Conservation (phyloP, 257 asterid species). For the Petrea volubilis region DNA sequence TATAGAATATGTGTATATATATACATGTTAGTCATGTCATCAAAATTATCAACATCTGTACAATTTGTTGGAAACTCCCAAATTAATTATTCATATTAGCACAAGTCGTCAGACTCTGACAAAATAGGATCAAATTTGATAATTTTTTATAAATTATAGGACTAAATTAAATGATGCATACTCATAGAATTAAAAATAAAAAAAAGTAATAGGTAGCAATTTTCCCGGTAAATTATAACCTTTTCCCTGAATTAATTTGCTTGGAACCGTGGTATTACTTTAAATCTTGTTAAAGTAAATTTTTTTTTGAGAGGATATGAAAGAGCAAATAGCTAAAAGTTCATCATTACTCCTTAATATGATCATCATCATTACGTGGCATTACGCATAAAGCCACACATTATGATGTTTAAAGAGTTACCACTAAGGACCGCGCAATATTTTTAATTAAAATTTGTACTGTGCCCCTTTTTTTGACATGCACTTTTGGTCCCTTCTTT, state of each 20-base stretch:
- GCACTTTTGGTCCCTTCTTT: slow-evolving; percentile 2
- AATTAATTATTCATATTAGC: too few species aligned
- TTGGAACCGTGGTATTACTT: not conserved
- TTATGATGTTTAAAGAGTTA: slow-evolving; percentile 1
- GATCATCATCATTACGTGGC: slow-evolving; percentile 9
- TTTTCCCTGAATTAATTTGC: not conserved
- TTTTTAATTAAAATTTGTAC: not conserved
- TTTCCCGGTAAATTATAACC: not conserved
- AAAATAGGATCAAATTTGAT: too few species aligned
- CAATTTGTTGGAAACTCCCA: too few species aligned
- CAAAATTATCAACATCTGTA: too few species aligned
- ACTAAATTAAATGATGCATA: too few species aligned
- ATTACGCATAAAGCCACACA: slow-evolving; percentile 16
- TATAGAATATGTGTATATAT: too few species aligned
- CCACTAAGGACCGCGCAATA: not conserved
- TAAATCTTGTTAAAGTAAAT: not conserved
- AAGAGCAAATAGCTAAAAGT: not conserved
- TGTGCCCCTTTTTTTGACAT: not conserved
- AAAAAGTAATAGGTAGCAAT: too few species aligned
- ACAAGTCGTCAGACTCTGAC: too few species aligned
- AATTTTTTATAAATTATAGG: too few species aligned
- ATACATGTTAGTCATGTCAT: too few species aligned
- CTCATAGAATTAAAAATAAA: too few species aligned
- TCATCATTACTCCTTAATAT: not conserved
- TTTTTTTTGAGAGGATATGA: not conserved